Base-by-base conservation (phyloP, 305 asterid genomes). In the Ajuga reptans region DNA sequence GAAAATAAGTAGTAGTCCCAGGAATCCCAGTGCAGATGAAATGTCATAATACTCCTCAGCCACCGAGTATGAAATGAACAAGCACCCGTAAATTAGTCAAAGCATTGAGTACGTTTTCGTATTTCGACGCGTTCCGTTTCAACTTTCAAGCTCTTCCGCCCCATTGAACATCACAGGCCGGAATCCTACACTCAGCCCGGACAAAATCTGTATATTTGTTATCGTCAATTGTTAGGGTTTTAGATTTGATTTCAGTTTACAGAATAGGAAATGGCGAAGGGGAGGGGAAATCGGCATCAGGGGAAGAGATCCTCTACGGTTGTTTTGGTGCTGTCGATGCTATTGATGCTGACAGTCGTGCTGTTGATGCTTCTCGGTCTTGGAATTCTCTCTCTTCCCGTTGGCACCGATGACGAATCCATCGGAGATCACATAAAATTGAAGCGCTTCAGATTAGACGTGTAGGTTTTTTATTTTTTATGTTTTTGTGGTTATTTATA, bases 281-380 rank as follows among this genome's bases (percentile, higher is more conserved):
- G 79, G 55, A 82, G 84, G 81, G 78, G 80, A 34, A 75, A 79
- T 69, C 84, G 89, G 76, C 80, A 88, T 58, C 95, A 82, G 10
- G 85, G 84, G 18, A 88, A 78, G 85, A 80, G 81, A 85, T 82
- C 88, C 7, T 82, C 90, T n/a, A 85, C 90, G 58, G 80, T 76
- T 39, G 78, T 81, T 49, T 72, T 88, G 84, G 88, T 88, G 42
- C 89, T 90, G 4, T 74, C 80, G 47, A 81, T 88, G 89, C 85
- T 90, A 9, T 80, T 90, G 9, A 86, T 86, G 95, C 81, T 90
- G 34, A 64, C 96, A 14, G 75, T 90, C 36, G 95, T 90, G 64
- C 84, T 88, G 16, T 66, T 90, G 70, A 79, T 90, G 87, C 92
- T 90, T 73, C 82, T 88, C 31, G 95, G 95, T 53, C 84, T 88